Evolutionary conservation across 2,329 filamentous ascomycete genomes (phyloP).

Genomic region (Tolypocladium paradoxum): DNA sequence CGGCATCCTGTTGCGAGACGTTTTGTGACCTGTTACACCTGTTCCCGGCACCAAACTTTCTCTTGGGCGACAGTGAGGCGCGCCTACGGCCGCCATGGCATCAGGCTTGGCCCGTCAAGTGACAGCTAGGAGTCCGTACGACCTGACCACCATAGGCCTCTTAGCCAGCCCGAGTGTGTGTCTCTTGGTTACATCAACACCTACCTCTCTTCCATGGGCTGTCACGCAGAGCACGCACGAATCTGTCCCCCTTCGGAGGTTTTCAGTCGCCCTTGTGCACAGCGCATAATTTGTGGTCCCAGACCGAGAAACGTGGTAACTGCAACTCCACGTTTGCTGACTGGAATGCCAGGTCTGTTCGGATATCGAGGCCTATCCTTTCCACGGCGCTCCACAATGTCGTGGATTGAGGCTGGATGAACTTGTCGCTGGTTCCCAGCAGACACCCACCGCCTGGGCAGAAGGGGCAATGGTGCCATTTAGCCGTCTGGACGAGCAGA

Average conservation of each 20-base stretch:
- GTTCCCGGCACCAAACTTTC: background rate
- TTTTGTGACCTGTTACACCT: background rate
- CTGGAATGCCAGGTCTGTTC: background rate
- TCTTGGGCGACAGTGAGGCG: background rate
- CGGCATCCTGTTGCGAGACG: background rate
- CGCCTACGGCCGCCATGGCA: background rate
- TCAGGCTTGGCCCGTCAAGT: background rate
- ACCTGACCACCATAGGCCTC: background rate
- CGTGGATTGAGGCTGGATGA: no score
- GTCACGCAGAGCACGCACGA: background rate
- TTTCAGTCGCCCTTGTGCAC: background rate
- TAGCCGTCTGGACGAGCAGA: background rate
- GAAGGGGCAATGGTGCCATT: background rate
- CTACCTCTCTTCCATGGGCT: background rate
- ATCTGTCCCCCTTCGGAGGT: background rate
- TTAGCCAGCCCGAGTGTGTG: background rate
- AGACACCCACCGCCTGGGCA: background rate
- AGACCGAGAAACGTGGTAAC: background rate
- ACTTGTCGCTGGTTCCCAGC: background rate
- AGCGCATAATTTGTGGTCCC: background rate
- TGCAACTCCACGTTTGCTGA: background rate
- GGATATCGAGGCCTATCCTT: background rate
- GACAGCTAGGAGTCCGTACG: background rate
- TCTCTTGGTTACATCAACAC: background rate
- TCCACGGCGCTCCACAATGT: background rate